phyloP scores from a whole-genome alignment of 106 monocot genomes.

The Platanthera guangdongensis region DNA sequence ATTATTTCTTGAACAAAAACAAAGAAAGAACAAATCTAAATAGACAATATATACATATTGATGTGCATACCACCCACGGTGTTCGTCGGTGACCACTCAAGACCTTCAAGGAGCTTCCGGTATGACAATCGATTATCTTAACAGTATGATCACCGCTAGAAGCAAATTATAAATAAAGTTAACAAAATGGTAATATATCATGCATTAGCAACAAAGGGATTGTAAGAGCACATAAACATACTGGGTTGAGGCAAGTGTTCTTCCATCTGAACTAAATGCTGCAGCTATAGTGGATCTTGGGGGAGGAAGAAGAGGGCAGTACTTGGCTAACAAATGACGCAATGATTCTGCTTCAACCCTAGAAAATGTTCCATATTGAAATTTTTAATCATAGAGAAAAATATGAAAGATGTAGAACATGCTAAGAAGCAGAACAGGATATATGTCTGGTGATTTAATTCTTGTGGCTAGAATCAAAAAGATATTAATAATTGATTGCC shows the following conservation, averaged over 20 bases:
- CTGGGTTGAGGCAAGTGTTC: slow-evolving; percentile 96
- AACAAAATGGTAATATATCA: background rate
- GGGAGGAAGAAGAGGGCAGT: slow-evolving; percentile 88
- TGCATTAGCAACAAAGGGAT: background rate
- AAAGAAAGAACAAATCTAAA: background rate
- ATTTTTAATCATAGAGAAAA: background rate
- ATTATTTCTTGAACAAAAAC: background rate
- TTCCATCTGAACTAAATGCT: slow-evolving; percentile 93
- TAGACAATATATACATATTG: background rate
- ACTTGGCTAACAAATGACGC: slow-evolving; percentile 69
- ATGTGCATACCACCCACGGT: slow-evolving; percentile 92
- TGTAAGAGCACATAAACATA: slow-evolving; percentile 25
- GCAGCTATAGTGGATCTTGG: slow-evolving; percentile 98
- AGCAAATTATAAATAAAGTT: slow-evolving; percentile 6
- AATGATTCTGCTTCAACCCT: slow-evolving; percentile 95
- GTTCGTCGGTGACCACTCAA: slow-evolving; percentile 96
- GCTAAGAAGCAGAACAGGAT: background rate
- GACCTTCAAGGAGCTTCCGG: slow-evolving; percentile 81
- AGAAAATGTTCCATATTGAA: background rate
- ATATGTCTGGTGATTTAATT: background rate
- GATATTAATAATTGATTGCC: background rate
- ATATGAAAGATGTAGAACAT: background rate
- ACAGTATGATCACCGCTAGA: slow-evolving; percentile 97
- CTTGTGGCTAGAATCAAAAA: background rate
- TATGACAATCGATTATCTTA: slow-evolving; percentile 85